Conservation (phyloP, 495 filamentous ascomycete species). For the Penicillium canescens region DNA sequence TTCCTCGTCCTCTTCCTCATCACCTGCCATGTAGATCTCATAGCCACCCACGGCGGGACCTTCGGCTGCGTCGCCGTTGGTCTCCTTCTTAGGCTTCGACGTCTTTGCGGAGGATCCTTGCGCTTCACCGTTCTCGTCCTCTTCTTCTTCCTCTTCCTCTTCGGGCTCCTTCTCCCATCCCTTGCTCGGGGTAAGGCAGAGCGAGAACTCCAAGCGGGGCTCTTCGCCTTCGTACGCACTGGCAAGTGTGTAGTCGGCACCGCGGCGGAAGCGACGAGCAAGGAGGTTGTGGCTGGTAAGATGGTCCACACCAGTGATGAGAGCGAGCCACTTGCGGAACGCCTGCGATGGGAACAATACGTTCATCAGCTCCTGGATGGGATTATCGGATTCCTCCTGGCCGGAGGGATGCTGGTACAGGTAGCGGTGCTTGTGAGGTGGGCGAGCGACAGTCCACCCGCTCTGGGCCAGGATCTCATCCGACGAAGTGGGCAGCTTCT, state of each 20-base stretch:
- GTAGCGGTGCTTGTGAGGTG: slow-evolving; percentile 95
- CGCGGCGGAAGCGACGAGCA: slow-evolving; percentile 80
- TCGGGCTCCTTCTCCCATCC: slow-evolving; percentile 80
- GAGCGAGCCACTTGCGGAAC: slow-evolving; percentile 87
- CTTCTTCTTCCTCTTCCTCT: slow-evolving; percentile 53
- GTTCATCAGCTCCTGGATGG: slow-evolving; percentile 73
- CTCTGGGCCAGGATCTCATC: slow-evolving; percentile 58
- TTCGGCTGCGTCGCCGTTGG: slow-evolving; percentile 33
- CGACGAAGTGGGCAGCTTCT: slow-evolving; percentile 41
- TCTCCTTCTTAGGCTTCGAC: slow-evolving; percentile 25
- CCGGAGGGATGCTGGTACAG: slow-evolving; percentile 66
- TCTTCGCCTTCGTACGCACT: slow-evolving; percentile 75
- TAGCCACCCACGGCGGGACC: slow-evolving; percentile 75
- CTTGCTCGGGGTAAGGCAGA: slow-evolving; percentile 75
- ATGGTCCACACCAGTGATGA: slow-evolving; percentile 71
- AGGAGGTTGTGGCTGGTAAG: slow-evolving; percentile 65
- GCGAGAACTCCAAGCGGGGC: slow-evolving; percentile 81
- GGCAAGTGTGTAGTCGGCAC: slow-evolving; percentile 89
- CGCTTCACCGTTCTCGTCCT: slow-evolving; percentile 32
- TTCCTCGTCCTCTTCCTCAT: slow-evolving; percentile 61
- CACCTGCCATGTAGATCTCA: slow-evolving; percentile 89
- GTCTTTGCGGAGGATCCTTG: slow-evolving; percentile 9
- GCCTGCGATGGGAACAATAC: slow-evolving; percentile 77
- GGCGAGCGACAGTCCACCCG: slow-evolving; percentile 74
- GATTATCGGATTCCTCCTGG: slow-evolving; percentile 41